These are phyloP conservation scores for Wickerhamomyces ciferrii DNA, from an alignment of 805 yeast species.

Conservation along the genomic window DNA sequence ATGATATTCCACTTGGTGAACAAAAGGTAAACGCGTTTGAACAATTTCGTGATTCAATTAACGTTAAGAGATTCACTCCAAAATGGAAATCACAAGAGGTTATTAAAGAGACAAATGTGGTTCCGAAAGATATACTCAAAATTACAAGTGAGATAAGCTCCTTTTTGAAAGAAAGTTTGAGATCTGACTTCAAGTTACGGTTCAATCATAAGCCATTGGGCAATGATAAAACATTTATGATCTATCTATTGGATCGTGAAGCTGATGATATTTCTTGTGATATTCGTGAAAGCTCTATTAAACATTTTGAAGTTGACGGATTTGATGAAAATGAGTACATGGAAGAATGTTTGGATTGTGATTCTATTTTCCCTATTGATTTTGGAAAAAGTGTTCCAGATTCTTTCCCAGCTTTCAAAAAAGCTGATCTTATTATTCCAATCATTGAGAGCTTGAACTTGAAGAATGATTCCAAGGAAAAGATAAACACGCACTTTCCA, in stretches of 20 bases:
- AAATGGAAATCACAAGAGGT: not conserved
- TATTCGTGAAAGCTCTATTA: not conserved
- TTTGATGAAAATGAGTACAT: not conserved
- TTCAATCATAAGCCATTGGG: not conserved
- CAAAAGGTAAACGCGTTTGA: too few relatives aligned
- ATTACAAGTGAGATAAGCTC: constrained; percentile 2
- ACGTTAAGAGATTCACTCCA: not conserved
- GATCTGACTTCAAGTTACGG: not conserved
- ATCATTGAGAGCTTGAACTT: not conserved
- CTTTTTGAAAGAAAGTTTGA: not conserved
- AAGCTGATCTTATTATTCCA: not conserved
- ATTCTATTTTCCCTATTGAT: not conserved
- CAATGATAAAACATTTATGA: not conserved
- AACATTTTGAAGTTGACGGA: not conserved
- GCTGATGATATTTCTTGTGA: too few relatives aligned
- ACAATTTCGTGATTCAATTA: not conserved
- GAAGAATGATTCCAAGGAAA: too few relatives aligned
- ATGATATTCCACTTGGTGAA: too few relatives aligned
- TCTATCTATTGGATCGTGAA: not conserved
- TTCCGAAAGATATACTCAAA: constrained; percentile 10
- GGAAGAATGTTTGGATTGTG: not conserved
- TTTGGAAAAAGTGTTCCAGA: not conserved
- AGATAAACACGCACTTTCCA: not conserved
- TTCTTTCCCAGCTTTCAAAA: not conserved
- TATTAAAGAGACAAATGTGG: not conserved